Evolutionary conservation across 1,284 basidiomycete species (phyloP).

Genomic region (Gymnopus androsaceus): DNA sequence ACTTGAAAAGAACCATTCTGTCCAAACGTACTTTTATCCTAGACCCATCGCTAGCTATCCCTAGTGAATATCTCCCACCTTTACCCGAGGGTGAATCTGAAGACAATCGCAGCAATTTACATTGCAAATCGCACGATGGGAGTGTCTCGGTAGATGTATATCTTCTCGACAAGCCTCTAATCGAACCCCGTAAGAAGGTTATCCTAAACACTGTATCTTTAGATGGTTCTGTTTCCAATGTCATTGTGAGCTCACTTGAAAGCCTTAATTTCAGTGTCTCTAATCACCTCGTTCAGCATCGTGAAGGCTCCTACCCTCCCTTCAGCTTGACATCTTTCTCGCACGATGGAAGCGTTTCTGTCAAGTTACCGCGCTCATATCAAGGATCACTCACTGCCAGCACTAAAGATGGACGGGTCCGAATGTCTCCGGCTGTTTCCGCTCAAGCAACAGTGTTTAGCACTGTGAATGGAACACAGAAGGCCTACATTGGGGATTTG

Average conservation of each 20-base stretch:
- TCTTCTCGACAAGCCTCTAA: constrained; percentile 18
- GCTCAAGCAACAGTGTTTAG: constrained; percentile 7
- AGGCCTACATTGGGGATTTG: constrained; percentile 9
- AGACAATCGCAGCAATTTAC: constrained; percentile 35
- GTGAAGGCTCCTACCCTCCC: constrained; percentile 26
- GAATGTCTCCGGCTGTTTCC: constrained; percentile 4
- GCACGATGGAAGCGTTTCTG: constrained; percentile 25
- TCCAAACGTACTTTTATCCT: constrained; percentile 38
- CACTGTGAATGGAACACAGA: neutral
- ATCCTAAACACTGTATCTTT: constrained; percentile 25
- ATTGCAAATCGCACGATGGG: constrained; percentile 30
- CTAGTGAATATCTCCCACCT: constrained; percentile 32
- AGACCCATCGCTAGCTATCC: constrained; percentile 39
- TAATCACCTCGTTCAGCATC: neutral
- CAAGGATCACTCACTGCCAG: constrained; percentile 29
- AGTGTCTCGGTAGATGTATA: constrained; percentile 34
- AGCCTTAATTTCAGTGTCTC: neutral
- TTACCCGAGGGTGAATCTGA: constrained; percentile 32
- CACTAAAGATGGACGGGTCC: constrained; percentile 1
- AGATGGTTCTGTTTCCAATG: constrained; percentile 35
- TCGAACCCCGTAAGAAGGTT: constrained; percentile 24
- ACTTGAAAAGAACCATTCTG: constrained; percentile 23
- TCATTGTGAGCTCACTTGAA: constrained; percentile 24
- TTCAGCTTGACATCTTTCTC: constrained; percentile 27
- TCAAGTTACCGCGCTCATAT: constrained; percentile 32